Evolutionary conservation across 2,329 filamentous ascomycete species (phyloP).

Genomic region (Aulographum hederae): DNA sequence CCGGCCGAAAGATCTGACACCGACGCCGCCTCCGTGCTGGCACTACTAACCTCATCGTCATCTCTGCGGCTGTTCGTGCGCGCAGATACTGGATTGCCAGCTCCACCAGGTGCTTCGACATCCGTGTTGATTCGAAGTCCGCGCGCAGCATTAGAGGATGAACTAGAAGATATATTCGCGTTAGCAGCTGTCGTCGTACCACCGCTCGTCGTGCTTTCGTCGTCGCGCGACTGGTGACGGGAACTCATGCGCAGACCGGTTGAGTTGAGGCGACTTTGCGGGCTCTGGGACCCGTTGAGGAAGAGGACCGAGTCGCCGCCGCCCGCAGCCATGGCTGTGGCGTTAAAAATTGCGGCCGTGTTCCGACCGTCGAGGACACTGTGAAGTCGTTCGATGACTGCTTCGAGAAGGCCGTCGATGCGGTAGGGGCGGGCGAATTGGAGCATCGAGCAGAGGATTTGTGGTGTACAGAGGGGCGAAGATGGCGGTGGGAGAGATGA

Average conservation of each 20-base stretch:
- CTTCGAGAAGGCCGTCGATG: constrained; percentile 80
- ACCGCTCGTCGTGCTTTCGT: neutral
- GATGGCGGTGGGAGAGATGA: constrained; percentile 63
- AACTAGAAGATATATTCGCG: neutral
- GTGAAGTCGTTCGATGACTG: constrained; percentile 80
- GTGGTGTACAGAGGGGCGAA: constrained; percentile 72
- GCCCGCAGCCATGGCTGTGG: constrained; percentile 91
- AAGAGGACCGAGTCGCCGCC: constrained; percentile 71
- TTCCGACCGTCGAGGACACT: constrained; percentile 81
- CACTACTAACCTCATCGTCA: constrained; percentile 18
- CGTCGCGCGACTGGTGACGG: too few species aligned
- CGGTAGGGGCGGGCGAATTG: constrained; percentile 89
- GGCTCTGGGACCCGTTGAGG: constrained; percentile 17
- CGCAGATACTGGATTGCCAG: neutral
- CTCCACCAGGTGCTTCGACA: constrained; percentile 12
- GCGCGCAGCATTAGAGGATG: too few species aligned
- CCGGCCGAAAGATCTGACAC: constrained; percentile 12
- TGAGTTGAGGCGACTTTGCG: neutral
- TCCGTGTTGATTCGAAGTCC: constrained; percentile 2
- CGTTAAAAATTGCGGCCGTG: constrained; percentile 93
- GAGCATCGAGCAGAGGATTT: constrained; percentile 86
- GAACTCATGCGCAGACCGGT: too few species aligned
- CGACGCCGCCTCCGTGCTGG: constrained; percentile 10
- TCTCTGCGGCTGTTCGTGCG: neutral
- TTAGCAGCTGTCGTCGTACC: neutral